A percentile compares a stretch with the other conserved stretches of the same genome.
Evolutionary conservation across 2,329 filamentous ascomycete species (phyloP).

Genomic region (Trichophyton rubrum): DNA sequence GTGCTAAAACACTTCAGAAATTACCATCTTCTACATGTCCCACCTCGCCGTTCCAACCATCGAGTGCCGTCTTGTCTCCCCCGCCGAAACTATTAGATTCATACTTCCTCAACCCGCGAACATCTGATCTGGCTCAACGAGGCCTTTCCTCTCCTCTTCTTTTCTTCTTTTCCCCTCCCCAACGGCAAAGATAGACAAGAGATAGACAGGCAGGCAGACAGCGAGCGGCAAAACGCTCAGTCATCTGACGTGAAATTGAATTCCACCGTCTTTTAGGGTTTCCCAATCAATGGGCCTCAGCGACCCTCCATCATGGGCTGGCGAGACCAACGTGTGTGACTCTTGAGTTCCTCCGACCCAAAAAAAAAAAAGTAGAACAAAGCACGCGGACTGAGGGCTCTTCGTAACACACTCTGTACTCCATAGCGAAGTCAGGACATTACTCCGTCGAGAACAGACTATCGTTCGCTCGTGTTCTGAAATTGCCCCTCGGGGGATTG

Average conservation of each 20-base stretch:
- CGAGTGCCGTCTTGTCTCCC: not conserved
- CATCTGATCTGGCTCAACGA: not conserved
- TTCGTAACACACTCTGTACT: not conserved
- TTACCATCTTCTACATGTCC: not conserved
- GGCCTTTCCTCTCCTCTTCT: not conserved
- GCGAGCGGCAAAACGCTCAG: not conserved
- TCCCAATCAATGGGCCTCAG: not conserved
- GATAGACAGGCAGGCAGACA: too few species aligned
- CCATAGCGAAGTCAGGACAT: not conserved
- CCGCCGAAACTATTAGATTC: not conserved
- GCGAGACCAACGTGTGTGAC: not conserved
- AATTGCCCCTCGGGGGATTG: not conserved
- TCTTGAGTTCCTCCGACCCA: not conserved
- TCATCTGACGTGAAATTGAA: not conserved
- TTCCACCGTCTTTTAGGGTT: not conserved
- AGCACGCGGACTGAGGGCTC: not conserved
- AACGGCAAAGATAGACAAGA: not conserved
- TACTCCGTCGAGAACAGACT: not conserved
- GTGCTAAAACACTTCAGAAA: not conserved
- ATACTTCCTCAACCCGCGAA: not conserved
- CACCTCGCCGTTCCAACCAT: not conserved
- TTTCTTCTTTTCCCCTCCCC: not conserved
- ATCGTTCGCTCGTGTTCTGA: not conserved
- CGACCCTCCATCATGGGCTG: not conserved
- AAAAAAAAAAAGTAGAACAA: not conserved